Conservation (phyloP, 805 yeast species). For the Wickerhamomyces mucosus region DNA sequence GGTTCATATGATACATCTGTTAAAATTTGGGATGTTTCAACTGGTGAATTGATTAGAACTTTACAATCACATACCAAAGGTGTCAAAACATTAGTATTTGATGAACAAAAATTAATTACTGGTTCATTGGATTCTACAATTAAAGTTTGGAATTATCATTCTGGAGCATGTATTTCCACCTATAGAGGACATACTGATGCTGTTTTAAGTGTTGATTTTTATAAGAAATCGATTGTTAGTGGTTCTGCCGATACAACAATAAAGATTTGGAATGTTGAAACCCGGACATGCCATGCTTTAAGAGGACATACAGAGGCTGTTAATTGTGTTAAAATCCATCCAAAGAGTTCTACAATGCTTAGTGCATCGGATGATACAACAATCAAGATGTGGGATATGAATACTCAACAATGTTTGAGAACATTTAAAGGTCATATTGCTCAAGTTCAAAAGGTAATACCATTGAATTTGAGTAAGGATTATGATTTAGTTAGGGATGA, state of each 20-base stretch:
- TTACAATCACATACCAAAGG: slow-evolving; percentile 85
- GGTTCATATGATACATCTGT: slow-evolving; percentile 89
- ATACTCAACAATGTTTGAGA: slow-evolving; percentile 66
- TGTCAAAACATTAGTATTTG: slow-evolving; percentile 77
- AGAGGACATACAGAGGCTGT: slow-evolving; percentile 94
- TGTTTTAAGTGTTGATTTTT: slow-evolving; percentile 77
- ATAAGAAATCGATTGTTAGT: slow-evolving; percentile 72
- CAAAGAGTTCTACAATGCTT: slow-evolving; percentile 67
- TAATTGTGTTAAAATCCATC: slow-evolving; percentile 79
- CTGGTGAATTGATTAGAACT: slow-evolving; percentile 70
- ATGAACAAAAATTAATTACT: slow-evolving; percentile 80
- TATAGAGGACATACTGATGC: slow-evolving; percentile 88
- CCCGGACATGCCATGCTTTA: slow-evolving; percentile 83
- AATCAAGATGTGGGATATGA: slow-evolving; percentile 89
- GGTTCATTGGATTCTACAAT: slow-evolving; percentile 89
- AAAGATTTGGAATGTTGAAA: slow-evolving; percentile 94
- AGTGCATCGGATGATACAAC: slow-evolving; percentile 90
- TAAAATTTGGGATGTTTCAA: slow-evolving; percentile 85
- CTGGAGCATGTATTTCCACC: slow-evolving; percentile 90
- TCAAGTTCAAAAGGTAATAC: slow-evolving; percentile 88
- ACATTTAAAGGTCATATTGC: slow-evolving; percentile 87
- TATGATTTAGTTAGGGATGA: slow-evolving; percentile 37
- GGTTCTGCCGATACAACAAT: slow-evolving; percentile 91
- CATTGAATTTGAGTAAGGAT: slow-evolving; percentile 63
- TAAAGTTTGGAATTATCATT: slow-evolving; percentile 91